Evolutionary conservation across 768 basidiomycete genomes (phyloP).

Genomic region (Hericium rajendrae): DNA sequence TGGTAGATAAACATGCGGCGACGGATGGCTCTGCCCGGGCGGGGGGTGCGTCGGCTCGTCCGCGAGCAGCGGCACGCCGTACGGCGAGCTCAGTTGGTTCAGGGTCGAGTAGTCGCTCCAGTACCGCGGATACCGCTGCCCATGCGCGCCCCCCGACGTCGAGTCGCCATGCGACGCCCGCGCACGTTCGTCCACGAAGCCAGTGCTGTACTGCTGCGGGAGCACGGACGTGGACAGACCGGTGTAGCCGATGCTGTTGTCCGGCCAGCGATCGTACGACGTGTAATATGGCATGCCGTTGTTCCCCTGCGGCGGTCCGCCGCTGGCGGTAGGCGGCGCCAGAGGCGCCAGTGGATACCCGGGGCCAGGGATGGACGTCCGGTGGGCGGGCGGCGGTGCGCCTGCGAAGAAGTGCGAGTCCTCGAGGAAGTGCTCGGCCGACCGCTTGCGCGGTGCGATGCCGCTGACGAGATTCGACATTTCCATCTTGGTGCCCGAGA

Average conservation of each 20-base stretch:
- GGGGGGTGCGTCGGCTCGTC: conserved; percentile 14
- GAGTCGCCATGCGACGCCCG: conserved; percentile 1
- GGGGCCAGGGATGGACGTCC: background rate
- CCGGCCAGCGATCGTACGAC: conserved; percentile 40
- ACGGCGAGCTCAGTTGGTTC: conserved; percentile 24
- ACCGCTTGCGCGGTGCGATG: conserved; percentile 44
- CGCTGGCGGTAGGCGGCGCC: conserved; percentile 8
- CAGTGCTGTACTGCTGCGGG: conserved; percentile 69
- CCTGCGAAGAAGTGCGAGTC: conserved; percentile 5
- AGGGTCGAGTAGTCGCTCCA: conserved; percentile 28
- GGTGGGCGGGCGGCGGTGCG: background rate
- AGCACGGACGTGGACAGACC: conserved; percentile 62
- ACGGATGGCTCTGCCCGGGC: conserved; percentile 6
- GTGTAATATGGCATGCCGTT: conserved; percentile 16
- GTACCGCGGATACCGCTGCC: conserved; percentile 24
- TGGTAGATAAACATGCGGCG: conserved; percentile 7
- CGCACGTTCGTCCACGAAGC: conserved; percentile 43
- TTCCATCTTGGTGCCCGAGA: conserved; percentile 7
- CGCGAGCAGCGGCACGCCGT: conserved; percentile 18
- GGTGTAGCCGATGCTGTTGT: conserved; percentile 24
- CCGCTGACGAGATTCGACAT: background rate
- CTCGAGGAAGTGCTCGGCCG: conserved; percentile 37
- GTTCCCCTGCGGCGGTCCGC: conserved; percentile 11
- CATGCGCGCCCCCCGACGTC: conserved; percentile 15
- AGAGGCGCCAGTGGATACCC: conserved; percentile 6